Conservation (phyloP, 192 early-diverging fungal species). For the Backusella morwellensis region DNA sequence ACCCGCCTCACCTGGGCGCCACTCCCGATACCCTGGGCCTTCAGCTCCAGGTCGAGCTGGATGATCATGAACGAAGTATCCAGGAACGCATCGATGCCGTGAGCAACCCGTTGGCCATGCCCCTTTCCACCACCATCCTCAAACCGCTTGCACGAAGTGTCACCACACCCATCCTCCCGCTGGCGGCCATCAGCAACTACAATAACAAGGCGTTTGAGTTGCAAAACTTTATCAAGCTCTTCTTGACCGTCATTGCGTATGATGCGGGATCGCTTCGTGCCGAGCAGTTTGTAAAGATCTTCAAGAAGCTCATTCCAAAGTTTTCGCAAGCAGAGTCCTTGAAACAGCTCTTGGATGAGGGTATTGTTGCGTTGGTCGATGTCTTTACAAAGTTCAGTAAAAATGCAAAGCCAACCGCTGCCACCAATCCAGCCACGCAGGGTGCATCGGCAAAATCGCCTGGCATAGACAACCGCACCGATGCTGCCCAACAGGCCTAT, state of each 20-base stretch:
- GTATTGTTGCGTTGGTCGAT: slow-evolving; percentile 46
- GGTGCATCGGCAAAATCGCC: neutral
- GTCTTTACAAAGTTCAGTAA: slow-evolving; percentile 49
- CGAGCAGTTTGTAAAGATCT: slow-evolving; percentile 54
- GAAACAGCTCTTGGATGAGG: slow-evolving; percentile 34
- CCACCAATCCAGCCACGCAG: slow-evolving; percentile 7
- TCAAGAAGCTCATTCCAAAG: slow-evolving; percentile 35
- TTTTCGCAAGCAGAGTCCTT: slow-evolving; percentile 30
- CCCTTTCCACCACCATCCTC: slow-evolving; percentile 27
- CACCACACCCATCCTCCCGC: slow-evolving; percentile 17
- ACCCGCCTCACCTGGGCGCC: slow-evolving; percentile 28
- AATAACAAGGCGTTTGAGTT: slow-evolving; percentile 40
- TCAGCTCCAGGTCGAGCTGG: slow-evolving; percentile 34
- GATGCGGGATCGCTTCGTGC: slow-evolving; percentile 54
- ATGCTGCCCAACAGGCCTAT: slow-evolving; percentile 25
- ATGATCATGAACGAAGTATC: slow-evolving; percentile 32
- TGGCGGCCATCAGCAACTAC: slow-evolving; percentile 13
- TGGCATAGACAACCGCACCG: neutral
- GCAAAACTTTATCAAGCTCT: slow-evolving; percentile 53
- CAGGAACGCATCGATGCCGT: slow-evolving; percentile 30
- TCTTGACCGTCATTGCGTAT: slow-evolving; percentile 56
- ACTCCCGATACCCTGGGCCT: slow-evolving; percentile 33
- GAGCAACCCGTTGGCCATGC: slow-evolving; percentile 25
- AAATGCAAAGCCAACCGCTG: slow-evolving; percentile 38
- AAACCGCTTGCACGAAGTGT: slow-evolving; percentile 29